phyloP scores from a whole-genome alignment of 2,329 filamentous ascomycete genomes.

The Neonectria coccinea region DNA sequence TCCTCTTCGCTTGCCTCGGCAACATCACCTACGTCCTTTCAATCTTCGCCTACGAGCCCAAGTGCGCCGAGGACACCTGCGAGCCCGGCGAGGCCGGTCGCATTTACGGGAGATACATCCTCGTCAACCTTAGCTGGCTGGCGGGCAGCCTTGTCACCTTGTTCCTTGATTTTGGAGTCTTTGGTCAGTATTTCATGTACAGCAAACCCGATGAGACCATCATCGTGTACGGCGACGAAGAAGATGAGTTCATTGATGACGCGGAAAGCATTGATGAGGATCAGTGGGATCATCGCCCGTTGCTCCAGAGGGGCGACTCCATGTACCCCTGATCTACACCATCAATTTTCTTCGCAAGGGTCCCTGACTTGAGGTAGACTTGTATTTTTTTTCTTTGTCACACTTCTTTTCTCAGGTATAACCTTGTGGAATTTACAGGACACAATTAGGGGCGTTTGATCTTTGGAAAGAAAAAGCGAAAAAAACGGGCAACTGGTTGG shows the following conservation, averaged over 20 bases:
- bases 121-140: constrained; percentile 92
- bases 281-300: constrained; percentile 56
- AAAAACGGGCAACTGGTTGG: constrained; percentile 25
- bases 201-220: constrained; percentile 57
- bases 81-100: constrained; percentile 70
- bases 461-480: constrained; percentile 11
- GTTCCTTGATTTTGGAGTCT: constrained; percentile 85
- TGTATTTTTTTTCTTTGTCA: constrained; percentile 24
- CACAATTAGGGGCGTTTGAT: constrained; percentile 33
- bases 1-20: constrained; percentile 94
- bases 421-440: constrained; percentile 30
- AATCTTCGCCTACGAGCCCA: constrained; percentile 89
- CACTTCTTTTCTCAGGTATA: constrained; percentile 23
- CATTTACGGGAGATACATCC: constrained; percentile 84
- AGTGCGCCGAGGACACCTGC: constrained; percentile 70
- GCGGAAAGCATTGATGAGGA: constrained; percentile 44
- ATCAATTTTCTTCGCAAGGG: background rate
- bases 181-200: constrained; percentile 93
- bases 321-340: constrained; percentile 34
- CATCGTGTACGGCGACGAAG: constrained; percentile 45
- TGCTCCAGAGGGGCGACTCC: constrained; percentile 50
- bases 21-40: constrained; percentile 94
- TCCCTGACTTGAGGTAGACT: background rate
- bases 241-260: constrained; percentile 43
- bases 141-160: constrained; percentile 90